Conservation (phyloP, 805 yeast genomes). For the Pichia paraexigua region DNA sequence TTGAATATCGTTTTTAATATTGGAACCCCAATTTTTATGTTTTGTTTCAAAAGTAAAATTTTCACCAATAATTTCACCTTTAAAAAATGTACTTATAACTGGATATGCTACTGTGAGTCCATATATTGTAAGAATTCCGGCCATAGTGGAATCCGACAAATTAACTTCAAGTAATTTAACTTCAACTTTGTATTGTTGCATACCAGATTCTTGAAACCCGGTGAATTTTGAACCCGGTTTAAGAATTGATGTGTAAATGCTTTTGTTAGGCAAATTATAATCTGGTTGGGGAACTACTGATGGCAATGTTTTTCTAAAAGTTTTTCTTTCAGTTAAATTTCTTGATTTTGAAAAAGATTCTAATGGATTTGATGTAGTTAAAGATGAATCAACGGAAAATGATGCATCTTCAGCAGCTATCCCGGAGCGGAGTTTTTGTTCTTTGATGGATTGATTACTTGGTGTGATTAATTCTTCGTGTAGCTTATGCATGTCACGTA, state of each 20-base stretch:
- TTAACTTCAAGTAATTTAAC: constrained; percentile 70
- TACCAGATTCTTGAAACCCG: constrained; percentile 68
- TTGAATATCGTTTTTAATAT: constrained; percentile 43
- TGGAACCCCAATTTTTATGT: constrained; percentile 46
- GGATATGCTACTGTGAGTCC: constrained; percentile 59
- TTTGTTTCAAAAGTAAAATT: constrained; percentile 52
- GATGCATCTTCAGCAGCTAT: background rate
- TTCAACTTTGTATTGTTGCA: constrained; percentile 54
- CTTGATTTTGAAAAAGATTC: background rate
- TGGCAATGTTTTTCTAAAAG: background rate
- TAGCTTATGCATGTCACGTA: background rate
- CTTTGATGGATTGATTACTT: background rate
- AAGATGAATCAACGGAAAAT: background rate
- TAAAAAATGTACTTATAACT: constrained; percentile 61
- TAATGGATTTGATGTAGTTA: too few relatives aligned
- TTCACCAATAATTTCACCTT: constrained; percentile 61
- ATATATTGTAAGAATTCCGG: constrained; percentile 59
- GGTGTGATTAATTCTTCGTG: background rate
- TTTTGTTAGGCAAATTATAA: background rate
- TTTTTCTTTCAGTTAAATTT: too few relatives aligned
- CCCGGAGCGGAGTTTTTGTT: background rate
- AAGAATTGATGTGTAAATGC: constrained; percentile 30
- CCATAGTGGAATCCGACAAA: constrained; percentile 38
- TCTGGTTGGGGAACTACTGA: background rate
- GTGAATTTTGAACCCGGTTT: constrained; percentile 54